phyloP scores from a whole-genome alignment of 805 yeast species.

The Starmerella khaoyaiensis region DNA sequence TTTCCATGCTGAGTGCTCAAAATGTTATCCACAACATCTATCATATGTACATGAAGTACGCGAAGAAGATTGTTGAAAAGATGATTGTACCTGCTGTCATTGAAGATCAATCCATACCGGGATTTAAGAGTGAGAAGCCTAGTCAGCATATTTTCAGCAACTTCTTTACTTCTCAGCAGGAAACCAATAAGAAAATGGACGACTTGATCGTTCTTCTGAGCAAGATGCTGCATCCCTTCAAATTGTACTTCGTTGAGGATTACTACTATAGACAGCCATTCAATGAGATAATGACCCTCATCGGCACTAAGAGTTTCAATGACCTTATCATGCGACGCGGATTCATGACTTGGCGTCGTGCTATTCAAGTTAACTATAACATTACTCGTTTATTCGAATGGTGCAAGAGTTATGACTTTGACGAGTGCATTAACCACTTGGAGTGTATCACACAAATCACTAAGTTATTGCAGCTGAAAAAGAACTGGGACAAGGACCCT shows the following conservation, averaged over 20 bases:
- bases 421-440: conserved; percentile 72
- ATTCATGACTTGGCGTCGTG: conserved; percentile 95
- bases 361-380: conserved; percentile 89
- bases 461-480: conserved; percentile 80
- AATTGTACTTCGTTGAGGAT: conserved; percentile 72
- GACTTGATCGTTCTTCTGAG: conserved; percentile 82
- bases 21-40: conserved; percentile 85
- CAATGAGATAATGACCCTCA: conserved; percentile 66
- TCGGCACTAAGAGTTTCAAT: conserved; percentile 89
- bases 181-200: conserved; percentile 74
- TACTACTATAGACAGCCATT: conserved; percentile 76
- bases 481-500: conserved; percentile 77
- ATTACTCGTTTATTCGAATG: conserved; percentile 95
- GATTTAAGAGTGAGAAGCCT: conserved; percentile 78
- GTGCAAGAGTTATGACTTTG: conserved; percentile 89
- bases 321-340: conserved; percentile 89
- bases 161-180: conserved; percentile 36
- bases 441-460: conserved; percentile 86
- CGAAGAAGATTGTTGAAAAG: conserved; percentile 80
- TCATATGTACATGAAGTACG: conserved; percentile 92
- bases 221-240: conserved; percentile 85
- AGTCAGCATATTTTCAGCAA: conserved; percentile 58
- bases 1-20: conserved; percentile 88
- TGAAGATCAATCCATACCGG: conserved; percentile 87
- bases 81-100: conserved; percentile 93